Base-by-base conservation (phyloP, 2,329 filamentous ascomycete genomes). In the Tolypocladium tundrense region DNA sequence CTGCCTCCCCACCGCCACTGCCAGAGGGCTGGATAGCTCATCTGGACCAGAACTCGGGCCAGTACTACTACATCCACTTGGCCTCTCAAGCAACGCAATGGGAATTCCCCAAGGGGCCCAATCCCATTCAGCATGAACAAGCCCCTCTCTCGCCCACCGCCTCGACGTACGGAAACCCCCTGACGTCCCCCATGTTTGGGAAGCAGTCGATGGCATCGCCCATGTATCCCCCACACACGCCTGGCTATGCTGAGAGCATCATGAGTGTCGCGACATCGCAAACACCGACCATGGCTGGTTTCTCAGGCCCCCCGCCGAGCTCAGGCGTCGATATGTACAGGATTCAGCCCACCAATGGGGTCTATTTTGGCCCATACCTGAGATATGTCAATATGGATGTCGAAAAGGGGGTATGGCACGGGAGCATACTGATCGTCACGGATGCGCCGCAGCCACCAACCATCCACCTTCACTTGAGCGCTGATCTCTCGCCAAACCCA, bases 11-110 rank as follows among this genome's bases (percentile, higher is more conserved):
- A 39, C 94, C 94, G 27, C 94, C 93, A 2, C 80, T 99, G 19
- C 94, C 94, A 7, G 94, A 99, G 75, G 94, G 94, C 40, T 99
- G 94, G 94, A 97, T 99, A 67, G 91, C 94, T 24, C 94, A 97
- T 71, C 80, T 97, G 5, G 94, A 99, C 70, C 89, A 91, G 64
- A 96, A 89, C 69, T 97, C 93, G 2, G 94, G 94, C 1, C 93
- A 97, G 69, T 99, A 97, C 73, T 99, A 99, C 72, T 99, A 99
- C 68, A 99, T 99, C 60, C 94, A 99, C 71, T 80, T 99, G 37
- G 89, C 92, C 1, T 92, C 90, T 0, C 94, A 97, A 69, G 91
- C 92, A 3, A 99, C 94, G 0, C 94, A 99, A 70, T 99, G 94
- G 94, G 94, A 99, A 68, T 97, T 97, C 64, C 94, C 94, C 35